A percentile compares a stretch with the other conserved stretches of the same genome.
phyloP scores from a whole-genome alignment of 2,329 filamentous ascomycete species.

The Aspergillus sp. region DNA sequence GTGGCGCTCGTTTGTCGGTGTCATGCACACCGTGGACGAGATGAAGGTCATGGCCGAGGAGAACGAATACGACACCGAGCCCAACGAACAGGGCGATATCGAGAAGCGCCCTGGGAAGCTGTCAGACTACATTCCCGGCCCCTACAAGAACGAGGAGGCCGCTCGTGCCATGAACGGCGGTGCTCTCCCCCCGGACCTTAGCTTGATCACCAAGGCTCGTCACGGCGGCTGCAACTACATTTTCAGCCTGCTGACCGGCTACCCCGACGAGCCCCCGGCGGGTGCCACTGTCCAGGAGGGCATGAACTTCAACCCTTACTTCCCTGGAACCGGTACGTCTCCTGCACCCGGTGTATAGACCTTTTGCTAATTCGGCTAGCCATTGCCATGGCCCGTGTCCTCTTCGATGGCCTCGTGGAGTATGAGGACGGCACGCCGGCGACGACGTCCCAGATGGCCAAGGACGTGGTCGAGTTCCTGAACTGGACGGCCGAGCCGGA shows the following conservation, averaged over 20 bases:
- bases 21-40: constrained; percentile 90
- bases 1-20: constrained; percentile 84
- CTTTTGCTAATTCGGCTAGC: constrained; percentile 24
- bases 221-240: constrained; percentile 99
- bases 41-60: constrained; percentile 95
- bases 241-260: constrained; percentile 92
- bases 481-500: constrained; percentile 99
- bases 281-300: constrained; percentile 76
- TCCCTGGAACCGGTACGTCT: constrained; percentile 76
- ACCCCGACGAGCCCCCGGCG: constrained; percentile 90
- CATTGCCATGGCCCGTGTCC: constrained; percentile 96
- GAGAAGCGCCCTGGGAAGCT: constrained; percentile 98
- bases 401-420: constrained; percentile 94
- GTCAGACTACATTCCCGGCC: constrained; percentile 87
- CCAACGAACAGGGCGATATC: constrained; percentile 95
- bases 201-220: constrained; percentile 91
- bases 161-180: constrained; percentile 97
- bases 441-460: constrained; percentile 97
- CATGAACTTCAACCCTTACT: constrained; percentile 99
- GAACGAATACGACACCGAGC: constrained; percentile 97
- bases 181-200: constrained; percentile 93
- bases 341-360: not conserved
- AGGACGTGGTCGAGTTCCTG: constrained; percentile 97
- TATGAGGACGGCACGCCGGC: constrained; percentile 95
- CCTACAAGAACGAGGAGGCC: constrained; percentile 99